Percentiles rank a stretch among this genome's conserved stretches.
phyloP scores from a whole-genome alignment of 192 early-diverging fungal genomes.

The Coemansia sp. region DNA sequence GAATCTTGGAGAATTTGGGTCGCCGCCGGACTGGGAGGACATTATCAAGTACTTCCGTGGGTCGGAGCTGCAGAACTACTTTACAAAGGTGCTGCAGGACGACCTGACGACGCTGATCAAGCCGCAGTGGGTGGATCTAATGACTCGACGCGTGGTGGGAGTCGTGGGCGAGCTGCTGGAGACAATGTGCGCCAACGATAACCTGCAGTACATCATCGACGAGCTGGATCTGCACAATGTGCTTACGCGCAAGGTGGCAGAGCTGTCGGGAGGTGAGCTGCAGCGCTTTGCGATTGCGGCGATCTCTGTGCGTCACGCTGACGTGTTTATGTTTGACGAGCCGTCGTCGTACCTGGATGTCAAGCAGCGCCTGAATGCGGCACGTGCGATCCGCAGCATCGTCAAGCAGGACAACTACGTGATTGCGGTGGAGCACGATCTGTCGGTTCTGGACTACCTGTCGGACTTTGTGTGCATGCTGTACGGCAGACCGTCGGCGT shows the following conservation, averaged over 20 bases:
- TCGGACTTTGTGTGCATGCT: constrained; percentile 98
- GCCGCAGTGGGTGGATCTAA: constrained; percentile 93
- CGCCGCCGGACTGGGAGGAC: constrained; percentile 94
- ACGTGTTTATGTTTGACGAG: constrained; percentile 99
- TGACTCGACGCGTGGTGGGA: constrained; percentile 79
- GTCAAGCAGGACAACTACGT: constrained; percentile 77
- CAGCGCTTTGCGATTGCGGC: constrained; percentile 97
- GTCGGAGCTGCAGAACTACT: constrained; percentile 97
- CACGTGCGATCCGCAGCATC: constrained; percentile 84
- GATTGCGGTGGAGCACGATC: constrained; percentile 98
- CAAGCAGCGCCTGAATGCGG: constrained; percentile 98
- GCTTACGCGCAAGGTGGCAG: constrained; percentile 76
- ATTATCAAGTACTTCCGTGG: constrained; percentile 96
- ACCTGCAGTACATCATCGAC: constrained; percentile 73
- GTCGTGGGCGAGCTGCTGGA: constrained; percentile 72
- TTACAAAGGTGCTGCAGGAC: constrained; percentile 96
- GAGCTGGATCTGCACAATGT: constrained; percentile 77
- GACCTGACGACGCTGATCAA: constrained; percentile 93
- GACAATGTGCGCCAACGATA: constrained; percentile 69
- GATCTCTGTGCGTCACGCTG: constrained; percentile 76
- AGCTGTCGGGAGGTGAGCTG: constrained; percentile 94
- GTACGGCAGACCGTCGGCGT: constrained; percentile 95
- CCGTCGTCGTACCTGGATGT: constrained; percentile 98
- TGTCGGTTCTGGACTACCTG: constrained; percentile 95
- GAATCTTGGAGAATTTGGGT: constrained; percentile 83